Conservation (phyloP, 257 asterid species). For the Solanum microdontum region DNA sequence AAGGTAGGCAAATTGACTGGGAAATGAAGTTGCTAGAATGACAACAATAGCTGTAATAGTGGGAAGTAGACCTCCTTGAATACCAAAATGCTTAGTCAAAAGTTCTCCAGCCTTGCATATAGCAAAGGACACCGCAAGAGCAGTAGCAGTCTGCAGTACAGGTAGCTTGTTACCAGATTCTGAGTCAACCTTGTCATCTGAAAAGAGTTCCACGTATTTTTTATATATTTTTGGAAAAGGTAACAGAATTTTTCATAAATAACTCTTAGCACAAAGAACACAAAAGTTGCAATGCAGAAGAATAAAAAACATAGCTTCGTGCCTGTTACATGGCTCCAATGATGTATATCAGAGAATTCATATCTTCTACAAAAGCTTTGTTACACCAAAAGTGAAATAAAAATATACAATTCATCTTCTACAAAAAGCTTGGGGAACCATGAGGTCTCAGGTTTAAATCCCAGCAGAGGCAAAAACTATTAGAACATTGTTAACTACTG, state of each 20-base stretch:
- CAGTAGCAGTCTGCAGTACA: slow-evolving; percentile 62
- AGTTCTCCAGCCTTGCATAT: slow-evolving; percentile 55
- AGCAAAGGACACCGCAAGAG: slow-evolving; percentile 62
- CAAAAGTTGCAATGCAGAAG: background rate
- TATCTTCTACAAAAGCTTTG: background rate
- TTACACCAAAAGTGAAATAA: background rate
- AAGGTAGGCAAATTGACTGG: slow-evolving; percentile 60
- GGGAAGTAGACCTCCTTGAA: slow-evolving; percentile 84
- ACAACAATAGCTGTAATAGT: slow-evolving; percentile 72
- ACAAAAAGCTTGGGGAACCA: background rate
- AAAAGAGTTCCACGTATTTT: background rate
- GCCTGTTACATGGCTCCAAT: background rate
- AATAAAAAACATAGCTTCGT: background rate
- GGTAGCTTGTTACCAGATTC: slow-evolving; percentile 49
- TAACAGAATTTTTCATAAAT: background rate
- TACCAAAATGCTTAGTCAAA: slow-evolving; percentile 47
- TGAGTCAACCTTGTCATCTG: slow-evolving; percentile 25
- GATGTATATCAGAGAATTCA: background rate
- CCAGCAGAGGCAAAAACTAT: background rate
- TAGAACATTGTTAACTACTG: background rate
- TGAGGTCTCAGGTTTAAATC: background rate
- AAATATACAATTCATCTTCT: background rate
- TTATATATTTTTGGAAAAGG: background rate
- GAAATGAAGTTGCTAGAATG: slow-evolving; percentile 61
- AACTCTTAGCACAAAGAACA: background rate